These are phyloP conservation scores for Ogataea parapolymorpha DNA, from an alignment of 805 yeast species.

Conservation along the genomic window DNA sequence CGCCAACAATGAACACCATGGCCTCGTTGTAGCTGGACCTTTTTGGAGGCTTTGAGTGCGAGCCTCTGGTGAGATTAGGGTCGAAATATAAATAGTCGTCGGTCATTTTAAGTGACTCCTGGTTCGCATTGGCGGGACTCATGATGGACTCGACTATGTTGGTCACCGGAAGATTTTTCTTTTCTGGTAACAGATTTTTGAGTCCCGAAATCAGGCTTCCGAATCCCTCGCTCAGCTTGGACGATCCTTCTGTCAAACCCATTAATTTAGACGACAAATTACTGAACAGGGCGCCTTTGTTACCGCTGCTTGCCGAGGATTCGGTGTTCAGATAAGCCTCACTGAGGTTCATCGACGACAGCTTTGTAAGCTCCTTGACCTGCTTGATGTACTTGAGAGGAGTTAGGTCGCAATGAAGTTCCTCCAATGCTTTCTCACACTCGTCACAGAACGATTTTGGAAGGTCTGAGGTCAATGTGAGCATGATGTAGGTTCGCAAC, in stretches of 20 bases:
- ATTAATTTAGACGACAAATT: conserved; percentile 75
- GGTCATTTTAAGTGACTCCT: conserved; percentile 63
- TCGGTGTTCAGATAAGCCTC: conserved; percentile 25
- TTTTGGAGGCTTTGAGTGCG: conserved; percentile 84
- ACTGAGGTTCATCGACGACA: conserved; percentile 39
- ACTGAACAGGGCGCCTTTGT: conserved; percentile 54
- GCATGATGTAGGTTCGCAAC: conserved; percentile 82
- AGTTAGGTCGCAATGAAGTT: conserved; percentile 55
- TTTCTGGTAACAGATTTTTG: conserved; percentile 82
- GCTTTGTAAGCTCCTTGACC: conserved; percentile 71
- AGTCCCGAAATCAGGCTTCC: conserved; percentile 86
- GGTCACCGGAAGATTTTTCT: conserved; percentile 84
- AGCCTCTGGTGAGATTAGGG: conserved; percentile 82
- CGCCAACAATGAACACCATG: conserved; percentile 91
- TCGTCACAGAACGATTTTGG: conserved; percentile 48
- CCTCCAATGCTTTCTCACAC: conserved; percentile 59
- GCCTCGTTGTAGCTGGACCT: conserved; percentile 79
- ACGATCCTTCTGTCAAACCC: conserved; percentile 68
- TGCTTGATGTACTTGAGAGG: conserved; percentile 74
- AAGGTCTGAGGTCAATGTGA: conserved; percentile 55
- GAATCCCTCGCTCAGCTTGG: conserved; percentile 77
- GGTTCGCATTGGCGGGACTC: conserved; percentile 70
- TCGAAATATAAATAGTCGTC: conserved; percentile 91
- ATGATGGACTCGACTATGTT: conserved; percentile 86
- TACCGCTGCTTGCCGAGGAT: conserved; percentile 32